A percentile compares a stretch with the other conserved stretches of the same genome.
phyloP scores from a whole-genome alignment of 1,139 yeast species.

The Pichia kudriavzevii region DNA sequence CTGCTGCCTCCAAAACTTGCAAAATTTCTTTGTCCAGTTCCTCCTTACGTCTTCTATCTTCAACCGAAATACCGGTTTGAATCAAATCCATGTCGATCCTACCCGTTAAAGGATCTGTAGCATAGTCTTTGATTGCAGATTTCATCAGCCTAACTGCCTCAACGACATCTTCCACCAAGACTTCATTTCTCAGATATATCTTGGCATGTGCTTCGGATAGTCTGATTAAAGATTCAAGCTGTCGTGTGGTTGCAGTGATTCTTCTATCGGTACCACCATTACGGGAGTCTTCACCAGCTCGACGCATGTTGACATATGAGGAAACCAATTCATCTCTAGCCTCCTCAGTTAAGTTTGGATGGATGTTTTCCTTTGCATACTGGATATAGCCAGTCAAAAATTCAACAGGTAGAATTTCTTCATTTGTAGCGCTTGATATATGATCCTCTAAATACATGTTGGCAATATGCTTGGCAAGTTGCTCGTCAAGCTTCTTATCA shows the following conservation, averaged over 20 bases:
- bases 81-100: conserved; percentile 95
- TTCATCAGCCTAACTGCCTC: conserved; percentile 91
- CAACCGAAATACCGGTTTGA: conserved; percentile 90
- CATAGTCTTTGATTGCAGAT: conserved; percentile 93
- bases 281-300: conserved; percentile 85
- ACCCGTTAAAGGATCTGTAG: conserved; percentile 96
- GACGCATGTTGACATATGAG: conserved; percentile 89
- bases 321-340: conserved; percentile 86
- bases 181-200: conserved; percentile 71
- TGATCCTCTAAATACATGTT: conserved; percentile 85
- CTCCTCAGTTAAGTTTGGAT: conserved; percentile 69
- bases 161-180: conserved; percentile 74
- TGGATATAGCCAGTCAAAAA: conserved; percentile 82
- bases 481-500: conserved; percentile 77
- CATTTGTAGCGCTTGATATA: conserved; percentile 62
- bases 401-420: conserved; percentile 75
- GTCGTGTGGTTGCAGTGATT: conserved; percentile 96
- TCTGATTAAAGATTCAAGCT: conserved; percentile 91
- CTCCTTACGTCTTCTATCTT: conserved; percentile 74
- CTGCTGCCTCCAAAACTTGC: conserved; percentile 35
- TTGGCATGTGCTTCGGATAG: conserved; percentile 95
- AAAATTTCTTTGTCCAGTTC: conserved; percentile 61
- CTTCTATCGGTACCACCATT: conserved; percentile 64
- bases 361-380: conserved; percentile 76
- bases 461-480: conserved; percentile 84